Conservation (phyloP, 257 asterid species). For the Catharanthus roseus region DNA sequence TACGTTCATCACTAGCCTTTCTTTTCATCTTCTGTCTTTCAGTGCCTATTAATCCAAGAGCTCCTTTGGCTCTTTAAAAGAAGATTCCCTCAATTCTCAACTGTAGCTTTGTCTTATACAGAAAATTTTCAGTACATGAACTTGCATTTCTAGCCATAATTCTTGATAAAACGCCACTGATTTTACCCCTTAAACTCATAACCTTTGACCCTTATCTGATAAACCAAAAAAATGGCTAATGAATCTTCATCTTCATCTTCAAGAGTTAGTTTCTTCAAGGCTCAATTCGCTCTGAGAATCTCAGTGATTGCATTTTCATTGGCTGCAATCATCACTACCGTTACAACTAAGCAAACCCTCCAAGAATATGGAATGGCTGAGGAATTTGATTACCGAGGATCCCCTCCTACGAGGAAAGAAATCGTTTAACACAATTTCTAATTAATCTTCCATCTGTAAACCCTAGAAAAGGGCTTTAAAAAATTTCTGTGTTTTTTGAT, state of each 20-base stretch:
- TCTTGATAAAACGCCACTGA: not conserved
- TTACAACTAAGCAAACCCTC: constrained; percentile 2
- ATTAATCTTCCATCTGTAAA: not conserved
- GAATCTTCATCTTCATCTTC: constrained; percentile 2
- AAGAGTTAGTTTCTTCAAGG: not conserved
- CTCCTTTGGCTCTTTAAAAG: not conserved
- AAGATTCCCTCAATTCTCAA: not conserved
- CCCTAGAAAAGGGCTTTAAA: not conserved
- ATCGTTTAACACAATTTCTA: no score
- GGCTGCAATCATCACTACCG: constrained; percentile 2
- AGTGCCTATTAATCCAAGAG: not conserved
- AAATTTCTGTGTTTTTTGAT: not conserved
- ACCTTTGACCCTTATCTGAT: no score
- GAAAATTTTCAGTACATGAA: not conserved
- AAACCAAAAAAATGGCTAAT: constrained; percentile 1
- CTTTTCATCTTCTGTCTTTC: not conserved
- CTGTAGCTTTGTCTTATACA: not conserved
- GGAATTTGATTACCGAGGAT: not conserved
- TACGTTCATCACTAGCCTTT: not conserved
- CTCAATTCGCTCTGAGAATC: constrained; percentile 10
- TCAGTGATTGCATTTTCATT: constrained; percentile 6
- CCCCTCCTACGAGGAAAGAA: constrained; percentile 8
- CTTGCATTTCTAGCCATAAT: not conserved
- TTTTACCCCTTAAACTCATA: no score
- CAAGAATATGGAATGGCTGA: not conserved